Base-by-base conservation (phyloP, 2,329 filamentous ascomycete species). In the Penicillium sp. region DNA sequence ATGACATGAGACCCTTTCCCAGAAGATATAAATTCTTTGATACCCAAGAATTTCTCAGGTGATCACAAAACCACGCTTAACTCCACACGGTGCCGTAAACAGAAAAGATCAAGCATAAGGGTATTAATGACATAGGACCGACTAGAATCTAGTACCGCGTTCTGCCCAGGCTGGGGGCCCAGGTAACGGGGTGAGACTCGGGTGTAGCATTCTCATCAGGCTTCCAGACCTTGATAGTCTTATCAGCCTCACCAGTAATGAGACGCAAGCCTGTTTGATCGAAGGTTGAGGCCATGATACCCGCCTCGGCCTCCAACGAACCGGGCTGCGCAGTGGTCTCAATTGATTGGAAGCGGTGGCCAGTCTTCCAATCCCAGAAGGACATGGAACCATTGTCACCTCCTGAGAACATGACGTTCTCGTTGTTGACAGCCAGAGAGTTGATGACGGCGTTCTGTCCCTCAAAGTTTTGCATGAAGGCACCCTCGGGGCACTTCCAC, bases 291-390 rank as follows among this genome's bases (percentile, higher is more conserved):
- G 90, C 91, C 89, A 99, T 96, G 65, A 99, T 87, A 52, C 96
- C 96, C 6, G 91, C 88, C 77, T 99, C 95, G 6, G 95, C 95
- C 68, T 98, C 93, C 24, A 99, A 79, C 19, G 90, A 96, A 49
- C 95, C 95, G 0, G 95, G 95, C 74, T 99, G 95, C 0, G 95
- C 95, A 8, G 91, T 91, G 3, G 91, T 96, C 66, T 99, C 93
- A 13, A 93, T 83, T 9, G 87, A 85, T 76, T 99, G 95, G 79
- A 95, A 99, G 48, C 90, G 84, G 72, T 99, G 87, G 0, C 96
- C 95, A 0, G 92, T 90, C 78, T 98, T 98, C 95, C 95, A 99
- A 74, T 99, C 96, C 90, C 93, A 99, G 81, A 99, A 99, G 65
- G 87, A 90, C 81, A 98, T 95, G 35, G 90, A 96, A 42, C 96